Percentiles rank a stretch among this genome's conserved stretches.
phyloP scores from a whole-genome alignment of 1,284 basidiomycete species.

The Sparassis latifolia region DNA sequence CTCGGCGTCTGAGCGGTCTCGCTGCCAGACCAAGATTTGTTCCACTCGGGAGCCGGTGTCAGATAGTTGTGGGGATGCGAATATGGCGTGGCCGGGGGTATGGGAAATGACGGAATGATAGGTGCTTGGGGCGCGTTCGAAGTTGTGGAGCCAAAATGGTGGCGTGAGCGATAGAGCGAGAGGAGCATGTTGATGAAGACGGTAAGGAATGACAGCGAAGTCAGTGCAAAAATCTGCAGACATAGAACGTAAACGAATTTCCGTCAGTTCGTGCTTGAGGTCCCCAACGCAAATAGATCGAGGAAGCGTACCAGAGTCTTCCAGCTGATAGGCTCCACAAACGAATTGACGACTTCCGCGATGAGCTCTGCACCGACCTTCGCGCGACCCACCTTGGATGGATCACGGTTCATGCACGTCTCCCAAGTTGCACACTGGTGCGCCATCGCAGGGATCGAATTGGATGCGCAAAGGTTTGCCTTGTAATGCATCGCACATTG shows the following conservation, averaged over 20 bases:
- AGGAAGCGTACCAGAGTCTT: slow-evolving; percentile 75
- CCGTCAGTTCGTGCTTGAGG: background rate
- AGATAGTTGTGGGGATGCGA: slow-evolving; percentile 33
- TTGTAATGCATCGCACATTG: slow-evolving; percentile 76
- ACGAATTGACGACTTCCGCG: slow-evolving; percentile 93
- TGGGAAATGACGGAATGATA: slow-evolving; percentile 32
- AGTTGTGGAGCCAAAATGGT: slow-evolving; percentile 20
- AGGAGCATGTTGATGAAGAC: slow-evolving; percentile 80
- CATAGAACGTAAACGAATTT: background rate
- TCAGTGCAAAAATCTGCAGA: slow-evolving; percentile 69
- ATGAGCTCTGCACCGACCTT: slow-evolving; percentile 91
- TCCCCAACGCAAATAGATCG: background rate
- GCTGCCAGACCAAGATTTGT: slow-evolving; percentile 22
- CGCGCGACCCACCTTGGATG: slow-evolving; percentile 82
- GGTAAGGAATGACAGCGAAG: slow-evolving; percentile 75
- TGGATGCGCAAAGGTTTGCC: slow-evolving; percentile 76
- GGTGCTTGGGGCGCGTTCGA: slow-evolving; percentile 8
- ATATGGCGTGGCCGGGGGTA: slow-evolving; percentile 37
- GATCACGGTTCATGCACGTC: slow-evolving; percentile 94
- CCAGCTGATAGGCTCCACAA: slow-evolving; percentile 96
- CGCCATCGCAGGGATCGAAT: slow-evolving; percentile 78
- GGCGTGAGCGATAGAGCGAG: slow-evolving; percentile 65
- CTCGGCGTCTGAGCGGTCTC: slow-evolving; percentile 34
- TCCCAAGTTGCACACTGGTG: slow-evolving; percentile 86
- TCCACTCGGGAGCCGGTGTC: slow-evolving; percentile 39